Base-by-base conservation (phyloP, 148 eudicot species). In the Rhododendron mucronatum region DNA sequence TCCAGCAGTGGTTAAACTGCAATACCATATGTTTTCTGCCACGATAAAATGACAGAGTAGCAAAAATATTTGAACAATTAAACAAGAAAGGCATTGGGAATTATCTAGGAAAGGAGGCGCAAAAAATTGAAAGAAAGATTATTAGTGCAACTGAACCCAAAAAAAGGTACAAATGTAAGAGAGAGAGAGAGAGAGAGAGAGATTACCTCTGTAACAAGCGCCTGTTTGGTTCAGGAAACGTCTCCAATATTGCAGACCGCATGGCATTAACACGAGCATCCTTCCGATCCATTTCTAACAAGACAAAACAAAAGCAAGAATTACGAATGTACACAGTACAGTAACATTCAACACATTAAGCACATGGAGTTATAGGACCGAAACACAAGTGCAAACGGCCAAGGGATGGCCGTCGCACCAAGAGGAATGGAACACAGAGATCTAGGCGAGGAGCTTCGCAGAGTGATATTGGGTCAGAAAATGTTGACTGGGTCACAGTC, bases 181-280 rank as follows among this genome's bases (percentile, higher is more conserved):
- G 71, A 63, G n/a, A 16, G 30, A 55, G 86, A 35, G 51, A 47
- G 61, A 81, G 59, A 75, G 84, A 30, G 65, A 51, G 59, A 80
- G 67, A 86, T 23, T 83, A 95, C 99, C 99, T 94, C 87, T 97
- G 99, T 84, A 97, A 88, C 82, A 97, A 90, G n/a, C 99, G 93
- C 88, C 98, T 91, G 86, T 97, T 97, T 47, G 99, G 99, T 86
- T 97, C 99, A 78, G 99, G 99, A 90, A 97, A 95, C 28, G 96
- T 93, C 87, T 97, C 99, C 88, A 90, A 33, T 88, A 97, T 93
- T 26, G 99, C 98, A 55, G 98, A 93, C 67, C 94, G 93, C 95
- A 95, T 92, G 45, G 95, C 95, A 89, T 89, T 94, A 45, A 94
- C 90, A 82, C 98, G 95, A 86, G 96, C 92, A 80, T 95, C 98